Conservation (phyloP, 106 monocot species). For the Dendrobium huoshanense region DNA sequence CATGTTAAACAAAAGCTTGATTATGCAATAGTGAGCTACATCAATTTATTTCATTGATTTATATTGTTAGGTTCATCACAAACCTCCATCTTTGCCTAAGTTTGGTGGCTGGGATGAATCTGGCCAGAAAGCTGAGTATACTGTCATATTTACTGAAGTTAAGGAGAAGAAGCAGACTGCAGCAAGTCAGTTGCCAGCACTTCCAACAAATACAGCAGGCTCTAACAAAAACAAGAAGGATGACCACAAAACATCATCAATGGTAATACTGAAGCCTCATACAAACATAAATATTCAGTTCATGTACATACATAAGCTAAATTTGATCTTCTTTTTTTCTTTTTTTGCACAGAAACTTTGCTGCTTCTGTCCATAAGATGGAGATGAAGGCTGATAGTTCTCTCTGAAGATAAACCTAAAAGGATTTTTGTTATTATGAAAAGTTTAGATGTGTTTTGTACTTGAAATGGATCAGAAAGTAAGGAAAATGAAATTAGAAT, state of each 20-base stretch:
- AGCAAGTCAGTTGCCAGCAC: conserved; percentile 1
- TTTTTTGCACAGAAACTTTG: neutral
- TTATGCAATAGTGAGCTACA: neutral
- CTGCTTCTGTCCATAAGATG: conserved; percentile 1
- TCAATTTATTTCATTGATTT: neutral
- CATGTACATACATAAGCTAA: neutral
- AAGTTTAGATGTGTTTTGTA: too few species aligned
- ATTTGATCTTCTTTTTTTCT: neutral
- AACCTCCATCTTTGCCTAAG: conserved; percentile 26
- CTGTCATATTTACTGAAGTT: conserved; percentile 31
- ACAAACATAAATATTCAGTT: neutral
- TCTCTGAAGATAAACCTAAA: too few species aligned
- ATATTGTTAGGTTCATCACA: conserved; percentile 13
- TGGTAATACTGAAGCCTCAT: neutral
- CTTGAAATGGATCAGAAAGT: too few species aligned
- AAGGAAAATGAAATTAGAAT: too few species aligned
- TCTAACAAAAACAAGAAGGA: neutral
- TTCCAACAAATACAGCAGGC: neutral
- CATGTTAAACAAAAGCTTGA: too few species aligned
- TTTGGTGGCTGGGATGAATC: conserved; percentile 39
- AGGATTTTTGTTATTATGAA: neutral
- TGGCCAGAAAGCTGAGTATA: conserved; percentile 17
- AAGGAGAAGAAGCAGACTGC: conserved; percentile 32
- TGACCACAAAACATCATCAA: neutral
- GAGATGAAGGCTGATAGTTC: neutral